phyloP scores from a whole-genome alignment of 345 rosid species.

The Excoecaria agallocha region DNA sequence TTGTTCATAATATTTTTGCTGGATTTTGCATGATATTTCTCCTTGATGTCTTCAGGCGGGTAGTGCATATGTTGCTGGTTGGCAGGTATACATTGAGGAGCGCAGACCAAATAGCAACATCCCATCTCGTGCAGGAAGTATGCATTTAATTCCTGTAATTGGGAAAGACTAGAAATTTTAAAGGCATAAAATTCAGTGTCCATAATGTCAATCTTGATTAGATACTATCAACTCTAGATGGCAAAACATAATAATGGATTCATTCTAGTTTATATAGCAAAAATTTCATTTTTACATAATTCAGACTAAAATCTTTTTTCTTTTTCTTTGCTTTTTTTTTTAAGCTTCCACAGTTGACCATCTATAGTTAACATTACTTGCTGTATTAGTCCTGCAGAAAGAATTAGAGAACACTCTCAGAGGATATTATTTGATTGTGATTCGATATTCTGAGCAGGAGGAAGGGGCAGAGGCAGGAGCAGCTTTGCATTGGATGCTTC shows the following conservation, averaged over 20 bases:
- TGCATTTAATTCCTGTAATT: no score
- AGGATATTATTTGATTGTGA: background rate
- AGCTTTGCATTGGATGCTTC: conserved; percentile 44
- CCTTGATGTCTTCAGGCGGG: conserved; percentile 38
- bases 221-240: background rate
- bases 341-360: no score
- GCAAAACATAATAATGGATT: background rate
- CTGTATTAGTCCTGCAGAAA: background rate
- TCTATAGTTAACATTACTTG: background rate
- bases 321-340: no score
- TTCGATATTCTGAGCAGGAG: conserved; percentile 28
- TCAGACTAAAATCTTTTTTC: background rate
- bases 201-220: background rate
- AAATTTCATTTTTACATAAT: background rate
- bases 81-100: conserved; percentile 64
- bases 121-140: conserved; percentile 64
- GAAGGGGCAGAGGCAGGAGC: conserved; percentile 59
- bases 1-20: no score
- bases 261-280: no score
- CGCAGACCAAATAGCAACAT: conserved; percentile 61
- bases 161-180: no score
- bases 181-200: background rate
- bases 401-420: background rate
- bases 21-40: background rate
- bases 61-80: conserved; percentile 51